A percentile compares a stretch with the other conserved stretches of the same genome.
These are phyloP conservation scores for Zea mays DNA, from an alignment of 176 grass and related monocot genomes.

Conservation along the genomic window Zm-B73-REFERENCE-NAM-5.0 NC_050104.1:46706001-46706500, in stretches of 20 bases:
- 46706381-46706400: slow-evolving; percentile 55
- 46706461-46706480: slow-evolving; percentile 29
- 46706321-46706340: slow-evolving; percentile 78
- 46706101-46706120: slow-evolving; percentile 41
- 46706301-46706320: slow-evolving; percentile 95
- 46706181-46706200: slow-evolving; percentile 38
- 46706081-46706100: slow-evolving; percentile 60
- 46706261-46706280: slow-evolving; percentile 91
- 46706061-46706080: slow-evolving; percentile 61
- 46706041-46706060: slow-evolving; percentile 61
- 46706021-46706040: slow-evolving; percentile 91
- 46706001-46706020: slow-evolving; percentile 87
- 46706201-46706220: slow-evolving; percentile 42
- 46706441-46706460: slow-evolving; percentile 34
- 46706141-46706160: slow-evolving; percentile 34
- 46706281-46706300: slow-evolving; percentile 90
- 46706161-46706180: slow-evolving; percentile 36
- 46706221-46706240: slow-evolving; percentile 74
- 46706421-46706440: slow-evolving; percentile 49
- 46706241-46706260: slow-evolving; percentile 78
- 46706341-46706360: slow-evolving; percentile 74
- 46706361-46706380: slow-evolving; percentile 85
- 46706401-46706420: background rate
- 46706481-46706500: slow-evolving; percentile 26
- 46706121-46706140: slow-evolving; percentile 44